Conservation (phyloP, 768 basidiomycete genomes). For the Amanita phalloides region DNA sequence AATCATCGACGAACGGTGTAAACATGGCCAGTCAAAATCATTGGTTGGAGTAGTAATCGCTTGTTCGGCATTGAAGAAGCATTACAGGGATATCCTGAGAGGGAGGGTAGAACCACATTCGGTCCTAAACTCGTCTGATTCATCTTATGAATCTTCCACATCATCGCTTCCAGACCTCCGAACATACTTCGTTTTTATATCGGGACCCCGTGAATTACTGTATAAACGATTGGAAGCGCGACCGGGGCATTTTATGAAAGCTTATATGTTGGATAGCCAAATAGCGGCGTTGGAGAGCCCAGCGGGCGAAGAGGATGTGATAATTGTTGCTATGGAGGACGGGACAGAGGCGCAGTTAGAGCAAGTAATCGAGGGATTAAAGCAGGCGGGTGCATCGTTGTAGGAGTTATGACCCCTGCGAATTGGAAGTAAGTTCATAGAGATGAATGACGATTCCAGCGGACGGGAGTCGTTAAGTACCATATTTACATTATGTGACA, state of each 20-base stretch:
- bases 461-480: no score
- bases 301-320: conserved; percentile 54
- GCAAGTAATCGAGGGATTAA: conserved; percentile 32
- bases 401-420: neutral
- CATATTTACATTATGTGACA: no score
- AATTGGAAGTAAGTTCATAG: no score
- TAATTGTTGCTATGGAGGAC: conserved; percentile 43
- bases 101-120: conserved; percentile 24
- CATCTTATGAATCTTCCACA: conserved; percentile 4
- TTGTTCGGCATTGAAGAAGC: conserved; percentile 75
- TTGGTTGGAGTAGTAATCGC: conserved; percentile 62
- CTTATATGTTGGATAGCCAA: conserved; percentile 73
- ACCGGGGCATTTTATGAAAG: conserved; percentile 77
- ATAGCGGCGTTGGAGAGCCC: conserved; percentile 62
- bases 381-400: conserved; percentile 1
- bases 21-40: conserved; percentile 2
- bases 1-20: conserved; percentile 3
- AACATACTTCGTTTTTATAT: conserved; percentile 77
- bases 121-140: neutral
- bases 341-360: conserved; percentile 47
- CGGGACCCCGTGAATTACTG: conserved; percentile 46
- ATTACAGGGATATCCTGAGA: conserved; percentile 76
- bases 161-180: conserved; percentile 23
- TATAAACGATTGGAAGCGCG: conserved; percentile 54
- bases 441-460: no score